phyloP scores from a whole-genome alignment of 2,329 filamentous ascomycete species.

The Apiospora koreana region DNA sequence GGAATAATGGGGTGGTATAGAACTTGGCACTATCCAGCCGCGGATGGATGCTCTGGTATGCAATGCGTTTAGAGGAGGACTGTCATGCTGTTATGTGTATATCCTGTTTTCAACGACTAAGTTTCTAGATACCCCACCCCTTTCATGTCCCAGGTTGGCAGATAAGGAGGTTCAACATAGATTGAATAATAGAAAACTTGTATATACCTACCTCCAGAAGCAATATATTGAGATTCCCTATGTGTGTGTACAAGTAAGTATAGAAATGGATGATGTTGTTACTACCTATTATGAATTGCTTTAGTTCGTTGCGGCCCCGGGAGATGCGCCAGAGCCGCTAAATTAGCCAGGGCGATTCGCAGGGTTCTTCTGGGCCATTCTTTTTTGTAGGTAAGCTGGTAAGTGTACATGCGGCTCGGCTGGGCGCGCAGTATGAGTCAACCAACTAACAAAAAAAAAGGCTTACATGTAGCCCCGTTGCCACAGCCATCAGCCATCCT shows the following conservation, averaged over 20 bases:
- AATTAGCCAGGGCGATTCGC: background rate
- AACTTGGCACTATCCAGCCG: background rate
- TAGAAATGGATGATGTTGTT: background rate
- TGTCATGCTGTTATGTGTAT: background rate
- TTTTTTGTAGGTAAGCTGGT: background rate
- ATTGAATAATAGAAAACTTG: background rate
- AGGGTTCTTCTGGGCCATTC: background rate
- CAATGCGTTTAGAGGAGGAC: background rate
- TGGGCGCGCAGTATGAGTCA: constrained; percentile 2
- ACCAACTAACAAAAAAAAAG: background rate
- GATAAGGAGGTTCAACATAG: constrained; percentile 9
- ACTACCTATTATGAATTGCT: too few relatives aligned
- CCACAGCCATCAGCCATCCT: background rate
- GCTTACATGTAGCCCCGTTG: constrained; percentile 2
- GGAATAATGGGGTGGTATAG: background rate
- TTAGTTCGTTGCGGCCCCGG: background rate
- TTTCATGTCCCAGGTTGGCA: background rate
- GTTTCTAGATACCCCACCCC: constrained; percentile 12
- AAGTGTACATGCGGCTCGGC: too few relatives aligned
- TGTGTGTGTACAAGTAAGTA: too few relatives aligned
- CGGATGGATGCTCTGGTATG: background rate
- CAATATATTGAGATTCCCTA: background rate
- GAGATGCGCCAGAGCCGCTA: background rate
- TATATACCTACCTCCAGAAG: background rate
- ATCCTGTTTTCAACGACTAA: background rate